A percentile compares a stretch with the other conserved stretches of the same genome.
These are phyloP conservation scores for Dalbergia cochinchinensis DNA, from an alignment of 306 rosid species.

Conservation along the genomic window DNA sequence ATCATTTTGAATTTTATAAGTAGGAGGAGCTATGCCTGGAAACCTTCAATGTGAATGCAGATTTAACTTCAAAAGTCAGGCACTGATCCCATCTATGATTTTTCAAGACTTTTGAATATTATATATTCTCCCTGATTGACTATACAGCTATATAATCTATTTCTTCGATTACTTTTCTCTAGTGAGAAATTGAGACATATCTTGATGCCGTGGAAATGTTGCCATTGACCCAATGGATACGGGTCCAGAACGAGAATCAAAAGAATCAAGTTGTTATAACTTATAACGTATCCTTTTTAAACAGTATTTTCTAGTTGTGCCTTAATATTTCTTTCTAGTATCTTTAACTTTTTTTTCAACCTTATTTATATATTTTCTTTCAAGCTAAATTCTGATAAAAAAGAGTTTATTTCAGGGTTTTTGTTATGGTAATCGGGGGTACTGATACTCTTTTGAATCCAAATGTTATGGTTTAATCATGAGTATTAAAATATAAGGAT, in stretches of 20 bases:
- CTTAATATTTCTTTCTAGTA: neutral
- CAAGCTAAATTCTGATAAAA: too few relatives aligned
- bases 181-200: neutral
- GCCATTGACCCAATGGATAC: constrained; percentile 10
- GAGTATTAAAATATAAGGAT: too few relatives aligned
- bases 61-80: constrained; percentile 7
- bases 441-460: too few relatives aligned
- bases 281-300: too few relatives aligned
- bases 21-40: neutral
- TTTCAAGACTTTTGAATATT: neutral
- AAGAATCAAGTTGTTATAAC: neutral
- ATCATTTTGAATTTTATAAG: neutral
- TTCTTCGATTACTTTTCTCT: too few relatives aligned
- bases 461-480: too few relatives aligned
- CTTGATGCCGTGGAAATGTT: constrained; percentile 27
- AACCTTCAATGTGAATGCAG: neutral
- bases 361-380: too few relatives aligned
- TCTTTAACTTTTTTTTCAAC: too few relatives aligned
- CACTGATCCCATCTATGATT: neutral
- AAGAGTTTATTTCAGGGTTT: too few relatives aligned
- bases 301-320: too few relatives aligned
- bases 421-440: too few relatives aligned
- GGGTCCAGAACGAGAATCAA: neutral
- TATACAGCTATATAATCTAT: neutral
- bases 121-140: neutral